Evolutionary conservation across 352 stramenopile species (phyloP), one percentile per base, ranked within the genome.

Genomic region (Globisporangium sylvaticum): DNA sequence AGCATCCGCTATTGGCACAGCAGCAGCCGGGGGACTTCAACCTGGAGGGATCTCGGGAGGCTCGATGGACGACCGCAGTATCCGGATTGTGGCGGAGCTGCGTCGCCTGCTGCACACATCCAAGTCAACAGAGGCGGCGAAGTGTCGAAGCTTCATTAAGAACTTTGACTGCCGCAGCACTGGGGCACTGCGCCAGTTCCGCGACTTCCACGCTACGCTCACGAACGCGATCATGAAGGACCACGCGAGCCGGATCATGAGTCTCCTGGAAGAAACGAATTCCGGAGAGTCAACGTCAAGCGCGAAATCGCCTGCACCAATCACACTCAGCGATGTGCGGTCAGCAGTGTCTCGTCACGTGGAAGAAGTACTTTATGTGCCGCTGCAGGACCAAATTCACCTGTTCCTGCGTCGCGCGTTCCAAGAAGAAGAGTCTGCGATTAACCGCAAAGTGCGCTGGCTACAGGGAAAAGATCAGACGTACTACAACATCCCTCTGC

Each of bases 381-480:
- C 87, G 3, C 62, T 95, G 7, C 78, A 94, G 67, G 74, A 89
- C 8, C 78, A 77, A 8, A 82, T 96, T 25, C 77, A 83, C 27
- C 60, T 58, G 0, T 80, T 85, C 8, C 44, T 96, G 39, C 84
- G 81, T 14, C 84, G 83, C 7, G 67, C 77, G 4, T 90, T 89
- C 64, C 77, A 88, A 9, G 87, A 92, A 58, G 88, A 94, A 58
- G 88, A 96, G 31, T 73, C 84, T 0, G 76, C 77, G 7, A 81
- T 96, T 59, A 95, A 93, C 67, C 84, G 87, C 10, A 95, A 95
- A 61, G 76, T 96, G 9, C 77, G 86, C n/a, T 96, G 87, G 87
- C 73, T 96, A 10, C 88, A 95, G 71, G 87, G 88, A n/a, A 96
- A 96, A 75, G 87, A 96, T 64, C 88, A 96, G 39, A 90, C 85